Base-by-base conservation (phyloP, 2,329 filamentous ascomycete genomes). In the Cucurbitaria berberidis region DNA sequence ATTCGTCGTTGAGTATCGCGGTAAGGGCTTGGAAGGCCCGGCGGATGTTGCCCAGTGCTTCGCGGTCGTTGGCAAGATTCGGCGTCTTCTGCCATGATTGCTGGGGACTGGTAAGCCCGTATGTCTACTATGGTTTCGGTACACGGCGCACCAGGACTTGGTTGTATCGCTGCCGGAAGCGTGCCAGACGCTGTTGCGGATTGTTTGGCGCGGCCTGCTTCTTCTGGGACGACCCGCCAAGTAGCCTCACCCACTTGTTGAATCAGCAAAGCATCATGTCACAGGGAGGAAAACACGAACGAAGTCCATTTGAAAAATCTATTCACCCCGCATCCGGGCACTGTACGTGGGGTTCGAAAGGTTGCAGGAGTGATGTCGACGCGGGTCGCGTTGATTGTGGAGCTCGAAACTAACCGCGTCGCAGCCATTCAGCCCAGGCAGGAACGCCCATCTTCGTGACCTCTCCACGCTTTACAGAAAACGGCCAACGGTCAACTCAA, bases 1-100 rank as follows among this genome's bases (percentile, higher is more conserved):
- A 90, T 78, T 98, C 93, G 78, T 97, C 92, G 77, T 86, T 88
- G 60, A 98, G 87, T 66, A 96, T 88, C 62, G 80, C 77, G 53
- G 82, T 84, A 22, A 88, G 74, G 43, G 82, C 80, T 55, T 84
- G 80, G 57, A 88, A 79, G 57, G 78, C 81, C 53, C 75, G 76
- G 50, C 81, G 79, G 51, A 85, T 82, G 70, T 72, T 74, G 15
- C 74, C 75, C 40, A 82, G 72, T 21, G 82, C 78, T 39, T 80
- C 77, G 41, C 79, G 77, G 60, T 86, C 83, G 59, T 74, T 77
- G 48, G 79, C 73, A 15, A 82, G 75, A 43, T 81, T 76, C 45
- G 80, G 78, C 30, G 80, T 79, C 49, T 81, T 82, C 55, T 85
- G 84, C 81, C 84, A 87, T 78, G 84, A 81, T 76, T 86, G 82